A percentile compares a stretch with the other conserved stretches of the same genome.
Conservation (phyloP, 2,329 filamentous ascomycete species). For the Amphichorda felina region DNA sequence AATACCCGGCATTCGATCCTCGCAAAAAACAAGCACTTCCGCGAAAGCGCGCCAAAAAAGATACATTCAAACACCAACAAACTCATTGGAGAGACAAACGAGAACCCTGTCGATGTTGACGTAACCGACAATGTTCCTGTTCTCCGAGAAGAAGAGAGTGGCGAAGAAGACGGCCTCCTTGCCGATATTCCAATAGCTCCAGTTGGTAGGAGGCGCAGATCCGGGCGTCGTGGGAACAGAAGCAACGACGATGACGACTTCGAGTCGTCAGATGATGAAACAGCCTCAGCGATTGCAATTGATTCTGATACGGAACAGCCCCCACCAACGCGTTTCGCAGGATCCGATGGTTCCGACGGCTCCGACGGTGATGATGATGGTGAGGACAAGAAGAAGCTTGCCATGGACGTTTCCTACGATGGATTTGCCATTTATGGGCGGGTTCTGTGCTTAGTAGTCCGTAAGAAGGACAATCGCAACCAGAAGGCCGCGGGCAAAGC, state of each 20-base stretch:
- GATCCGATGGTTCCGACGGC: slow-evolving; percentile 13
- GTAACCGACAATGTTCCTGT: slow-evolving; percentile 19
- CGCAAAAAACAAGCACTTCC: slow-evolving; percentile 72
- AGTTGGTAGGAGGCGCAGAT: slow-evolving; percentile 7
- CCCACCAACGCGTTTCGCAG: slow-evolving; percentile 32
- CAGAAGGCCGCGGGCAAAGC: slow-evolving; percentile 15
- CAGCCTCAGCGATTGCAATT: slow-evolving; percentile 21
- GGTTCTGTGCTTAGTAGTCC: slow-evolving; percentile 81
- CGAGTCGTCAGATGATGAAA: slow-evolving; percentile 17
- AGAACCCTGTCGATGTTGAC: slow-evolving; percentile 41
- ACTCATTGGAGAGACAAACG: slow-evolving; percentile 44
- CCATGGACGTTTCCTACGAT: slow-evolving; percentile 79
- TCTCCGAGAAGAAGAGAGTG: slow-evolving; percentile 38
- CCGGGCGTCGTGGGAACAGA: slow-evolving; percentile 16
- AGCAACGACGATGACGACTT: slow-evolving; percentile 15
- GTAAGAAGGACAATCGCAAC: slow-evolving; percentile 53
- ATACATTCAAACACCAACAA: slow-evolving; percentile 51
- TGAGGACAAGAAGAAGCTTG: slow-evolving; percentile 76
- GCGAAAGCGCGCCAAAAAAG: slow-evolving; percentile 39
- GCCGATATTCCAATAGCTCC: slow-evolving; percentile 21
- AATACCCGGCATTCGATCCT: slow-evolving; percentile 77
- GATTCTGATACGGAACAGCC: slow-evolving; percentile 26
- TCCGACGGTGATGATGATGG: slow-evolving; percentile 15
- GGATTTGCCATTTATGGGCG: slow-evolving; percentile 93
- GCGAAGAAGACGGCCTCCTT: slow-evolving; percentile 14